Conservation (phyloP, 208 protist genomes). For the Leishmania major region DNA sequence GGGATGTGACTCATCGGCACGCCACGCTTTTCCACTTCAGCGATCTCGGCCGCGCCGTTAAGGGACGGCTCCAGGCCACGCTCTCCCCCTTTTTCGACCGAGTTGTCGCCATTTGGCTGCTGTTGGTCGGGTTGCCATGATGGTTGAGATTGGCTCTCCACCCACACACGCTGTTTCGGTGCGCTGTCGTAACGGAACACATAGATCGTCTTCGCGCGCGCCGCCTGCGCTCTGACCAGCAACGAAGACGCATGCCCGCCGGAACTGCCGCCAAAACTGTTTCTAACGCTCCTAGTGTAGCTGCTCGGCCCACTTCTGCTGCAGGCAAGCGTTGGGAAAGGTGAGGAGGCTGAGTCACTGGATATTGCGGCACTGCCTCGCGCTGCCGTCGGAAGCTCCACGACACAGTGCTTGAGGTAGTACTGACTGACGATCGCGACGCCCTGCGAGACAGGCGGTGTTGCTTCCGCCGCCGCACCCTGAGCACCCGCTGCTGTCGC, state of each 20-base stretch:
- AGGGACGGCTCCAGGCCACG: neutral
- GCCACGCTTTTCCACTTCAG: neutral
- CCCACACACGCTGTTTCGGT: constrained; percentile 17
- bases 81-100: neutral
- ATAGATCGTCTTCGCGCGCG: neutral
- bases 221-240: neutral
- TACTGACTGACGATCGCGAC: neutral
- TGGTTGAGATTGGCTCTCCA: neutral
- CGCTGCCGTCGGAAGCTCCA: neutral
- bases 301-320: neutral
- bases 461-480: neutral
- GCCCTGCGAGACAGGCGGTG: neutral
- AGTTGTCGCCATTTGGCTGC: neutral
- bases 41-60: neutral
- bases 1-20: neutral
- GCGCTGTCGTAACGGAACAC: constrained; percentile 16
- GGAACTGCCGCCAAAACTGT: neutral
- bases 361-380: neutral
- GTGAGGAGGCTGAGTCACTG: constrained; percentile 4
- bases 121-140: neutral
- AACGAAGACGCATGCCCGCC: neutral
- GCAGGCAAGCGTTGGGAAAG: neutral
- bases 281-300: neutral
- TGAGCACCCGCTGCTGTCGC: neutral
- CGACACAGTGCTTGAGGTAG: constrained; percentile 6